phyloP scores from a whole-genome alignment of 768 basidiomycete species.

The Multifurca ochricompacta region DNA sequence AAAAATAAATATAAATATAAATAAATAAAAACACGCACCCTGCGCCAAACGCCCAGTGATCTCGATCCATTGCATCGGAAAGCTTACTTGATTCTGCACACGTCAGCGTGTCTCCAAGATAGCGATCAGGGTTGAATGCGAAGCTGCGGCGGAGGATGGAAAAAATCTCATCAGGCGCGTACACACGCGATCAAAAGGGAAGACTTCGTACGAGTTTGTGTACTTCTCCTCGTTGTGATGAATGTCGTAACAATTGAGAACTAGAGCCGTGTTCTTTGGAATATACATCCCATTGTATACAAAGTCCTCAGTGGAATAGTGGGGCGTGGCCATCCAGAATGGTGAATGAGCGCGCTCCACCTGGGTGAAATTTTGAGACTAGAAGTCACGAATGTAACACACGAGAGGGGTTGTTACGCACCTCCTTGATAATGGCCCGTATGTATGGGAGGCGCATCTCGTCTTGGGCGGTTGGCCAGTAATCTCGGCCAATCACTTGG shows the following conservation, averaged over 20 bases:
- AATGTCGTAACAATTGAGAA: slow-evolving; percentile 26
- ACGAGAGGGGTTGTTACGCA: slow-evolving; percentile 10
- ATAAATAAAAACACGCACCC: slow-evolving; percentile 30
- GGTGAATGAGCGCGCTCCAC: slow-evolving; percentile 24
- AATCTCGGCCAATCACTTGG: slow-evolving; percentile 21
- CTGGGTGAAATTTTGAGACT: slow-evolving; percentile 9
- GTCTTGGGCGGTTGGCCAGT: slow-evolving; percentile 24
- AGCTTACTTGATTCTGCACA: slow-evolving; percentile 39
- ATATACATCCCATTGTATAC: slow-evolving; percentile 27
- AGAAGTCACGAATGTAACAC: neutral
- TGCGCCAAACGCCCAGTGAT: slow-evolving; percentile 45
- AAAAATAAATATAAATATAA: too few relatives aligned
- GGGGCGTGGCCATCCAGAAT: slow-evolving; percentile 28
- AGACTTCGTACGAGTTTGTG: slow-evolving; percentile 32
- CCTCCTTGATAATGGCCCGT: slow-evolving; percentile 26
- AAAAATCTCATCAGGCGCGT: neutral
- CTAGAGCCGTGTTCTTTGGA: slow-evolving; percentile 25
- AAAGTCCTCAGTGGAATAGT: slow-evolving; percentile 27
- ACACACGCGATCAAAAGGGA: slow-evolving; percentile 1
- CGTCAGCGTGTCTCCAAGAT: slow-evolving; percentile 31
- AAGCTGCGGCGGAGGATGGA: slow-evolving; percentile 13
- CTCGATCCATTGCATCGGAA: slow-evolving; percentile 36
- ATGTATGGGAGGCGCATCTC: slow-evolving; percentile 24
- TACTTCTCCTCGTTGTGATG: slow-evolving; percentile 30
- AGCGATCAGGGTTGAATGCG: slow-evolving; percentile 38